These are phyloP conservation scores for Brettanomyces sp. DNA, from an alignment of 805 yeast genomes.

Conservation along the genomic window DNA sequence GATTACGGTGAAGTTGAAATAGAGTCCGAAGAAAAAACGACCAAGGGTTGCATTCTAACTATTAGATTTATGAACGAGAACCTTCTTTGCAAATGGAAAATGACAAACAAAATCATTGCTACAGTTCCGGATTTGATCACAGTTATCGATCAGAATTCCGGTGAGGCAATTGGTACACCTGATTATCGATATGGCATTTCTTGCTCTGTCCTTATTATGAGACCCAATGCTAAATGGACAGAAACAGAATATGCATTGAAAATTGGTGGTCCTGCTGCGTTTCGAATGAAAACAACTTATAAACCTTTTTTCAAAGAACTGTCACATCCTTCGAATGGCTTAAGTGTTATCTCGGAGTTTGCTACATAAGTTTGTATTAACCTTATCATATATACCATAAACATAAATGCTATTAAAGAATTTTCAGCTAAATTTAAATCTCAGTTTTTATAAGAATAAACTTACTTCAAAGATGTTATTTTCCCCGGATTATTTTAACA, in stretches of 20 bases:
- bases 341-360: background rate
- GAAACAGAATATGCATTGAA: slow-evolving; percentile 26
- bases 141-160: slow-evolving; percentile 32
- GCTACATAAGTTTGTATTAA: too few species aligned
- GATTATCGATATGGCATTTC: slow-evolving; percentile 36
- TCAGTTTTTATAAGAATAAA: too few species aligned
- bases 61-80: slow-evolving; percentile 44
- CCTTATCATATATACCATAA: too few species aligned
- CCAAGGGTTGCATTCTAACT: slow-evolving; percentile 11
- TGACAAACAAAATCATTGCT: slow-evolving; percentile 4
- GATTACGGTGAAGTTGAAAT: slow-evolving; percentile 34
- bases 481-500: too few species aligned
- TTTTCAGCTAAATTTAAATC: too few species aligned
- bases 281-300: slow-evolving; percentile 26
- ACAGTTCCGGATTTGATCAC: slow-evolving; percentile 37
- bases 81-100: slow-evolving; percentile 24
- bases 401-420: too few species aligned
- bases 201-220: slow-evolving; percentile 33
- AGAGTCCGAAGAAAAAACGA: slow-evolving; percentile 11
- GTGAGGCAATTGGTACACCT: slow-evolving; percentile 40
- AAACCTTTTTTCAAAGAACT: slow-evolving; percentile 15
- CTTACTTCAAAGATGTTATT: too few species aligned
- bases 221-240: slow-evolving; percentile 29
- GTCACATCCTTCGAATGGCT: background rate
- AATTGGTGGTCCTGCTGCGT: slow-evolving; percentile 34